Evolutionary conservation across 78 protist genomes (phyloP).

Genomic region (Ministeria vibrans): DNA sequence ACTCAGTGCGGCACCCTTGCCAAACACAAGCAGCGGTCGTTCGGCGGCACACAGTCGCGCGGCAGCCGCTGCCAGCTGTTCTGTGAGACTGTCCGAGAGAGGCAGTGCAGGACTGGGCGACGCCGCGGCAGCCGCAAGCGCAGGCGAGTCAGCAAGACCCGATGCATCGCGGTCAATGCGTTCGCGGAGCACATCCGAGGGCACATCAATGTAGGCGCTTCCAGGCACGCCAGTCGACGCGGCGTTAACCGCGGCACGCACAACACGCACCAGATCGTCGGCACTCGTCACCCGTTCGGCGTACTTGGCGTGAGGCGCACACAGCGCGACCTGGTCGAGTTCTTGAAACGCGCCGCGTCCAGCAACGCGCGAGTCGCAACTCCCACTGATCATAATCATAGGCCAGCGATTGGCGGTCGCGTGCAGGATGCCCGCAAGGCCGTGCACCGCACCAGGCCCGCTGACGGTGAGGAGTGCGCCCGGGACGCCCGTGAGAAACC

Average conservation of each 20-base stretch:
- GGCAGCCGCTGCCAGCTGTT: too few relatives aligned
- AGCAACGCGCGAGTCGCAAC: not conserved
- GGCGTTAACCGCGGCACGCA: not conserved
- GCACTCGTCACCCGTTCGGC: not conserved
- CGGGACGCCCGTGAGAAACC: slow-evolving; percentile 47
- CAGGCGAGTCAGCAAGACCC: slow-evolving; percentile 7
- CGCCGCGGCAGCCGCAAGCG: too few relatives aligned
- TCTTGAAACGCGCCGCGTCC: slow-evolving; percentile 50
- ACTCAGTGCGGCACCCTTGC: slow-evolving; percentile 56
- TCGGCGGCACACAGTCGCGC: too few relatives aligned
- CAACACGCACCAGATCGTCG: not conserved
- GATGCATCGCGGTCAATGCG: not conserved
- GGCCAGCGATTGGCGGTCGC: slow-evolving; percentile 61
- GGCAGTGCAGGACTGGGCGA: too few relatives aligned
- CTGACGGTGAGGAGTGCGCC: slow-evolving; percentile 44
- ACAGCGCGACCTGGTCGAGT: not conserved
- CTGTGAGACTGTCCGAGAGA: too few relatives aligned
- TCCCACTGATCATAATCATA: slow-evolving; percentile 40
- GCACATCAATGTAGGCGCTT: not conserved
- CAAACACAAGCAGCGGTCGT: slow-evolving; percentile 41
- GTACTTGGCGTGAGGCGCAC: not conserved
- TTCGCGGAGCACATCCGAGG: not conserved
- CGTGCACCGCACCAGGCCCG: slow-evolving; percentile 63
- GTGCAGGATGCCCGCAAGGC: slow-evolving; percentile 42
- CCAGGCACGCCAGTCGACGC: slow-evolving; percentile 1